These are phyloP conservation scores for Tuber calosporum DNA, from an alignment of 495 filamentous ascomycete genomes.

Conservation along the genomic window DNA sequence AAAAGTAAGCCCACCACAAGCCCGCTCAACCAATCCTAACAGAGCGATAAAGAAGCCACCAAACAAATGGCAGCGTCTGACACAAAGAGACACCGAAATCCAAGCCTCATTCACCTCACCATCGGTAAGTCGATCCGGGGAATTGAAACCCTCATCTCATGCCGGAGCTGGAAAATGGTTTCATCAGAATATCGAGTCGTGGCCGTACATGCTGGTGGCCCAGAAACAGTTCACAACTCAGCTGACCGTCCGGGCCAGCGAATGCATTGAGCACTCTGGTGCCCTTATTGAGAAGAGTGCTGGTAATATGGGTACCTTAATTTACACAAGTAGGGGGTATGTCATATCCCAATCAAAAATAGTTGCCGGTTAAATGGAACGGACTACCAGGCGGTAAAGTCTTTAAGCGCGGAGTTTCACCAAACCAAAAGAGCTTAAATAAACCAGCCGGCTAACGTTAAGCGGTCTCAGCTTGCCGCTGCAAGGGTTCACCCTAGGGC, in stretches of 20 bases:
- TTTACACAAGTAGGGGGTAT: neutral
- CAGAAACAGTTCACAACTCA: neutral
- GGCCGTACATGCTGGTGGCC: neutral
- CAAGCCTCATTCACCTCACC: constrained; percentile 2
- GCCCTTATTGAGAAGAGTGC: neutral
- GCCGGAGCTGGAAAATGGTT: neutral
- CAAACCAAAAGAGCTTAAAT: neutral
- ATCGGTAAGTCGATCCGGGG: neutral
- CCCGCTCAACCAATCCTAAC: neutral
- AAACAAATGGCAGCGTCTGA: neutral
- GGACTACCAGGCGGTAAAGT: neutral
- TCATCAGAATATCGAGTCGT: constrained; percentile 2
- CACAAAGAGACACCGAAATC: neutral
- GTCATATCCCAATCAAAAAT: neutral
- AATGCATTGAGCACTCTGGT: neutral
- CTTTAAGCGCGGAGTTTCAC: constrained; percentile 1
- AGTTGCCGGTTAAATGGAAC: neutral
- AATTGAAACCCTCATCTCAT: neutral
- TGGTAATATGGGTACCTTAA: neutral
- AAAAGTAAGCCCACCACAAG: neutral
- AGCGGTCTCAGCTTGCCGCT: neutral
- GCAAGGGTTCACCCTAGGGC: neutral
- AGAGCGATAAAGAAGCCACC: neutral
- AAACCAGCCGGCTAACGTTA: neutral
- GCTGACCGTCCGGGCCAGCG: neutral